phyloP scores from a whole-genome alignment of 208 protist species.

The Perkinsela sp. region DNA sequence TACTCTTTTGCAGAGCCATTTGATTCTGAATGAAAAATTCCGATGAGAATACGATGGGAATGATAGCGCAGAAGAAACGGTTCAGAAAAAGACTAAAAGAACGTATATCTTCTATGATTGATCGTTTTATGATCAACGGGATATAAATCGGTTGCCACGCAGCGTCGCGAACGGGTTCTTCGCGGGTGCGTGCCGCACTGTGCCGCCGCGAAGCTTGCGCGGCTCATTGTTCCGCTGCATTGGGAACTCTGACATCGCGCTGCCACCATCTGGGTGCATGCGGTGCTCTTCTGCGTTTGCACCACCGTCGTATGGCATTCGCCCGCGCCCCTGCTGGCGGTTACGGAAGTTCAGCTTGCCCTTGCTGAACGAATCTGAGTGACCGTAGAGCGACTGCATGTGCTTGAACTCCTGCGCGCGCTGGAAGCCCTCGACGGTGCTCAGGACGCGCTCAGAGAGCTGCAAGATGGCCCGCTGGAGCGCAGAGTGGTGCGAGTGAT shows the following conservation, averaged over 20 bases:
- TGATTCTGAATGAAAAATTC: too few relatives aligned
- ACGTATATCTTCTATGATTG: too few relatives aligned
- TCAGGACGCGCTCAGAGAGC: not conserved
- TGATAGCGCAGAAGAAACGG: too few relatives aligned
- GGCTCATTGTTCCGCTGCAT: not conserved
- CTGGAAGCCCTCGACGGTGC: not conserved
- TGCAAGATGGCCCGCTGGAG: not conserved
- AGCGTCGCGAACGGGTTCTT: not conserved
- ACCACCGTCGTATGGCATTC: not conserved
- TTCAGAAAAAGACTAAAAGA: too few relatives aligned
- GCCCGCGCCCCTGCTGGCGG: not conserved
- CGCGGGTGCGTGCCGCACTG: not conserved
- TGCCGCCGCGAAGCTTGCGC: not conserved
- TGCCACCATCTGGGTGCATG: not conserved
- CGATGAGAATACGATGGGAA: too few relatives aligned
- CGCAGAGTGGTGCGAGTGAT: not conserved
- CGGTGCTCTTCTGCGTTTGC: not conserved
- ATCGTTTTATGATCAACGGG: too few relatives aligned
- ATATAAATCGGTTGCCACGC: not conserved
- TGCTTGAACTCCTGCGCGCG: not conserved
- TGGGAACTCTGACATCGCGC: not conserved
- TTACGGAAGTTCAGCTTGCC: not conserved
- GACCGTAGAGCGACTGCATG: not conserved
- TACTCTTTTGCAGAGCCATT: too few relatives aligned
- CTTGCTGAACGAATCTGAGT: not conserved